Percentiles rank a stretch among this genome's conserved stretches.
Evolutionary conservation across 208 protist species (phyloP).

Genomic region (Angomonas deanei): DNA sequence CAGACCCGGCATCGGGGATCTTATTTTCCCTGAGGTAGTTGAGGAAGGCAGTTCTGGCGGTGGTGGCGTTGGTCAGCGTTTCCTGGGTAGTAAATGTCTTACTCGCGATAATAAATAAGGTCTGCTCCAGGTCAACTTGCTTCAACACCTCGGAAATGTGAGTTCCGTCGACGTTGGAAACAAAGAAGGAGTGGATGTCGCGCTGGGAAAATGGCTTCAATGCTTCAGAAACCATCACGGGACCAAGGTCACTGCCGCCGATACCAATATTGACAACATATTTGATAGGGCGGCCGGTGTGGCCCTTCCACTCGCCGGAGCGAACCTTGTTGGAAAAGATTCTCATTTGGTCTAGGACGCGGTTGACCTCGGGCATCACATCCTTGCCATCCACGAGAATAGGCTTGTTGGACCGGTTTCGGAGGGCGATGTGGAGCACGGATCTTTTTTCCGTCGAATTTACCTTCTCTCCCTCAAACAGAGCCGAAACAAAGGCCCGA

Average conservation of each 20-base stretch:
- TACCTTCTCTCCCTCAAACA: conserved; percentile 95
- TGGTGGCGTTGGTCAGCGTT: conserved; percentile 95
- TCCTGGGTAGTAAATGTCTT: conserved; percentile 98
- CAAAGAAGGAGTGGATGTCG: conserved; percentile 86
- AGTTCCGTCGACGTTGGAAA: conserved; percentile 97
- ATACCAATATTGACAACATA: conserved; percentile 98
- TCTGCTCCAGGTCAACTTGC: conserved; percentile 86
- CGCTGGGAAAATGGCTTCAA: conserved; percentile 85
- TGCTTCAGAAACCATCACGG: conserved; percentile 93
- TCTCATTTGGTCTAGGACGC: conserved; percentile 91
- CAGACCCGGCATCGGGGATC: conserved; percentile 39
- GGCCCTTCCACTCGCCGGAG: conserved; percentile 91
- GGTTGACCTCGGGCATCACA: conserved; percentile 92
- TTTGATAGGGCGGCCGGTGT: conserved; percentile 91
- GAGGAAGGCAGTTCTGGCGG: conserved; percentile 87
- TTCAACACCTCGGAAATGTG: conserved; percentile 91
- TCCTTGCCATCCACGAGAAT: conserved; percentile 92
- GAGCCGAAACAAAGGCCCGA: conserved; percentile 58
- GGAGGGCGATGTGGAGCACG: conserved; percentile 95
- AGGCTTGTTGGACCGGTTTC: conserved; percentile 87
- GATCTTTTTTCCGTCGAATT: conserved; percentile 93
- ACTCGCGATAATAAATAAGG: conserved; percentile 95
- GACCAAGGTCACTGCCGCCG: conserved; percentile 95
- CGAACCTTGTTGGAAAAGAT: conserved; percentile 84
- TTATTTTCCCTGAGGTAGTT: conserved; percentile 36